A percentile compares a stretch with the other conserved stretches of the same genome.
Conservation (phyloP, 768 basidiomycete genomes). For the Amyloporia xantha region DNA sequence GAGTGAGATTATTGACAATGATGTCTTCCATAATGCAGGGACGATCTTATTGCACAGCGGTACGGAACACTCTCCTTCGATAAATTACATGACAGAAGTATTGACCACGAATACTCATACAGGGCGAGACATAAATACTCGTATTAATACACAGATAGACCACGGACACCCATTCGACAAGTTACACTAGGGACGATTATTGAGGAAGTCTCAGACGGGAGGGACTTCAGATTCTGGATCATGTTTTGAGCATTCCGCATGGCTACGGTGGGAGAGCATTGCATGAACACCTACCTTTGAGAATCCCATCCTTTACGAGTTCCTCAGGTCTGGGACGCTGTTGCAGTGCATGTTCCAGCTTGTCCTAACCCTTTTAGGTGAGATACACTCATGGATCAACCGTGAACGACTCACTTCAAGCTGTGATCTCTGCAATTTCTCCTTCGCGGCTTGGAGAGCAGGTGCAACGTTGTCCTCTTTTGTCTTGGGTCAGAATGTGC, state of each 20-base stretch:
- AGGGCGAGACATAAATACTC: no score
- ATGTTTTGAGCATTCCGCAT: not conserved
- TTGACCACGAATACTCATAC: no score
- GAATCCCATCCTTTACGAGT: conserved; percentile 59
- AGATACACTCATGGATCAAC: not conserved
- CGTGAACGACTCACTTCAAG: conserved; percentile 53
- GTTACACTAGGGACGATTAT: not conserved
- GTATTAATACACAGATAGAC: not conserved
- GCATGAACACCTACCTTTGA: conserved; percentile 31
- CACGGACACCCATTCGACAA: not conserved
- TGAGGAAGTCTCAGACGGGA: conserved; percentile 9
- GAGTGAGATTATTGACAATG: not conserved
- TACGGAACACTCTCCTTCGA: no score
- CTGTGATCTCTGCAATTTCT: conserved; percentile 53
- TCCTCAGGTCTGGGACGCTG: conserved; percentile 54
- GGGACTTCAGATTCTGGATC: conserved; percentile 7
- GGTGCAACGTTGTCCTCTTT: conserved; percentile 61
- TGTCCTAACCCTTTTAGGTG: conserved; percentile 38
- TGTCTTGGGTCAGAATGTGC: no score
- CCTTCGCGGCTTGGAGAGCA: conserved; percentile 51
- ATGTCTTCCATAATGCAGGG: no score
- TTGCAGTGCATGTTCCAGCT: conserved; percentile 53
- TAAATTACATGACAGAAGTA: no score
- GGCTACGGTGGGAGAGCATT: not conserved
- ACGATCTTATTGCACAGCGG: no score